Percentiles rank a stretch among this genome's conserved stretches.
Evolutionary conservation across 768 basidiomycete genomes (phyloP).

Genomic region (Auriscalpium microsporum): DNA sequence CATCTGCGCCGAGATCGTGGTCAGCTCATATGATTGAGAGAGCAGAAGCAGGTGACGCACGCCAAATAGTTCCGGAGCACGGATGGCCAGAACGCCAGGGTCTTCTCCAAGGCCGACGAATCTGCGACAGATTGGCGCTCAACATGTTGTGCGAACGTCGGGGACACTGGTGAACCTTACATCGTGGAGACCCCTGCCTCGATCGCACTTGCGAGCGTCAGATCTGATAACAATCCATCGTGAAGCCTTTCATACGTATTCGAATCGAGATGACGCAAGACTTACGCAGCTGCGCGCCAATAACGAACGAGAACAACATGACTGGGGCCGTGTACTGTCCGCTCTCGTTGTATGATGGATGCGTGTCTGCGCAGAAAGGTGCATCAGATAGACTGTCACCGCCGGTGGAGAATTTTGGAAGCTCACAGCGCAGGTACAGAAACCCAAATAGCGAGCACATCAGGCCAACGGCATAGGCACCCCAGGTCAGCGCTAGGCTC

Average conservation of each 20-base stretch:
- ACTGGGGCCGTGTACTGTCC: slow-evolving; percentile 77
- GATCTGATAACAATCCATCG: slow-evolving; percentile 29
- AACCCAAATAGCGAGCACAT: slow-evolving; percentile 69
- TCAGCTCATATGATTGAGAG: background rate
- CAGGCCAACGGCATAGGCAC: slow-evolving; percentile 71
- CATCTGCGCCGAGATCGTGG: slow-evolving; percentile 31
- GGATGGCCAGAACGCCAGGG: slow-evolving; percentile 63
- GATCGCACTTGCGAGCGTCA: slow-evolving; percentile 64
- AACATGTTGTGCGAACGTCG: background rate
- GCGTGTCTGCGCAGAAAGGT: slow-evolving; percentile 40
- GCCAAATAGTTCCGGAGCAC: slow-evolving; percentile 63
- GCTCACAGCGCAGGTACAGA: slow-evolving; percentile 64
- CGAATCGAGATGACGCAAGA: slow-evolving; percentile 9
- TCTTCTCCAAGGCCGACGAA: slow-evolving; percentile 84
- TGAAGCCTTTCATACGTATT: background rate
- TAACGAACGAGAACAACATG: slow-evolving; percentile 72
- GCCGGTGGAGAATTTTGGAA: background rate
- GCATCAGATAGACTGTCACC: background rate
- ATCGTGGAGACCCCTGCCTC: slow-evolving; percentile 87
- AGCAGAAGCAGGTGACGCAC: slow-evolving; percentile 27
- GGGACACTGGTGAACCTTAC: slow-evolving; percentile 28
- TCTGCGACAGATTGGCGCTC: slow-evolving; percentile 23
- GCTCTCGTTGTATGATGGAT: slow-evolving; percentile 62
- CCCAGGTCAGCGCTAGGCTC: slow-evolving; percentile 58
- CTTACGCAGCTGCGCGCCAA: slow-evolving; percentile 66